Evolutionary conservation across 352 stramenopile genomes (phyloP).

Genomic region (Globisporangium polare): DNA sequence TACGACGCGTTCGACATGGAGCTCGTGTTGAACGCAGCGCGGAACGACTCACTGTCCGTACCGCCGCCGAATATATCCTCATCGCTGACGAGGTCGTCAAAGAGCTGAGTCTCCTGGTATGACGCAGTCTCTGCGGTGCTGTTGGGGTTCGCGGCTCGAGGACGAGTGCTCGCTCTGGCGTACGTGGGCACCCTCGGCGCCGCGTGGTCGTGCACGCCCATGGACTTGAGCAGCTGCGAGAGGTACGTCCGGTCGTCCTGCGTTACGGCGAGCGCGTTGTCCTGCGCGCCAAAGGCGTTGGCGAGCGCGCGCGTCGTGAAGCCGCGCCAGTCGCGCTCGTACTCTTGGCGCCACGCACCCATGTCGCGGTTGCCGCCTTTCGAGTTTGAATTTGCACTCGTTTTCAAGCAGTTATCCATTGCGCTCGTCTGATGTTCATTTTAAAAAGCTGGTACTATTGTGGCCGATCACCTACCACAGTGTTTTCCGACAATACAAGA

Average conservation of each 20-base stretch:
- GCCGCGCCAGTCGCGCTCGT: slow-evolving; percentile 55
- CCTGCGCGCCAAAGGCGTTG: slow-evolving; percentile 29
- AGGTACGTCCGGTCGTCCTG: slow-evolving; percentile 35
- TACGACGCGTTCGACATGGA: slow-evolving; percentile 45
- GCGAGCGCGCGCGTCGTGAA: slow-evolving; percentile 36
- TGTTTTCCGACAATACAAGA: no score
- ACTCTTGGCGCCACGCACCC: slow-evolving; percentile 57
- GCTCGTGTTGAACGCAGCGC: slow-evolving; percentile 17
- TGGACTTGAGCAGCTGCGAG: slow-evolving; percentile 26
- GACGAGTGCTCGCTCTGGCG: not conserved
- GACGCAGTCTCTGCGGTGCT: not conserved
- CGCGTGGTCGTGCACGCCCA: slow-evolving; percentile 18
- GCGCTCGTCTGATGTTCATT: no score
- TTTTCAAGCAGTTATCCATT: not conserved
- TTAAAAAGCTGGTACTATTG: no score
- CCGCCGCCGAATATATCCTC: not conserved
- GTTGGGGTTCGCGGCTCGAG: not conserved
- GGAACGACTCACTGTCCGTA: not conserved
- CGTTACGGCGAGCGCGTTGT: slow-evolving; percentile 21
- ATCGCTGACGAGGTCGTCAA: slow-evolving; percentile 5
- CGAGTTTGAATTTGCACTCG: slow-evolving; percentile 21
- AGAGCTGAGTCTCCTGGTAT: slow-evolving; percentile 7
- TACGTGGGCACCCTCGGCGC: not conserved
- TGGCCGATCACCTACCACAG: no score
- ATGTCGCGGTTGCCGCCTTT: slow-evolving; percentile 15